Conservation (phyloP, 2,329 filamentous ascomycete genomes). For the Pleoardoris graminearum region DNA sequence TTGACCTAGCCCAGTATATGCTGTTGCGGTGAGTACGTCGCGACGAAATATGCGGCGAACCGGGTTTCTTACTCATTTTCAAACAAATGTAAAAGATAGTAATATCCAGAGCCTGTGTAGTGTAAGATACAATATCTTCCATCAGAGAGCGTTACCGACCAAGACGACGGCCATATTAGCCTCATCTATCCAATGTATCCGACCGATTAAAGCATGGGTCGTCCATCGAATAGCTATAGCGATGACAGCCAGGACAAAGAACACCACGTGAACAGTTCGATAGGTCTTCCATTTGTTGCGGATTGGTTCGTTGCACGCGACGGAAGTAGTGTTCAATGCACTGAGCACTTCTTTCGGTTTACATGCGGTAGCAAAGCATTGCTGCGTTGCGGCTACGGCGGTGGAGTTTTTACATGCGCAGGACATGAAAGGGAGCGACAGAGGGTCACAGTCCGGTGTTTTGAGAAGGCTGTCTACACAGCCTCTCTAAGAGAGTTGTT, state of each 20-base stretch:
- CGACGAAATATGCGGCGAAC: background rate
- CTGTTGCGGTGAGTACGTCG: background rate
- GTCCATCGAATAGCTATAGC: background rate
- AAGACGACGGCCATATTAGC: background rate
- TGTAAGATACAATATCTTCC: too few relatives aligned
- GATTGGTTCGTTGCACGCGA: background rate
- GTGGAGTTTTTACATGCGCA: too few relatives aligned
- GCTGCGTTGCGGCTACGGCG: too few relatives aligned
- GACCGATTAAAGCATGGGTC: background rate
- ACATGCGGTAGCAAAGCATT: background rate
- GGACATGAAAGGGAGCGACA: too few relatives aligned
- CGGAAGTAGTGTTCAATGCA: background rate
- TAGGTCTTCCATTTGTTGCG: background rate
- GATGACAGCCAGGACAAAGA: background rate
- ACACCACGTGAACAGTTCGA: background rate
- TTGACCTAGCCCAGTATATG: slow-evolving; percentile 14
- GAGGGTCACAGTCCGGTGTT: too few relatives aligned
- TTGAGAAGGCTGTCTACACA: too few relatives aligned
- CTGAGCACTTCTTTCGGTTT: background rate
- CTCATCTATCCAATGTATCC: background rate
- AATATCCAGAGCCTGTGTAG: background rate
- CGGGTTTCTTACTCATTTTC: background rate
- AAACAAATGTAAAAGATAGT: slow-evolving; percentile 15
- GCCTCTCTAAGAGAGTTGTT: too few relatives aligned
- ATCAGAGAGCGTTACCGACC: too few relatives aligned